Conservation (phyloP, 75 land plant genomes). For the Chamaecyparis obtusa region DNA sequence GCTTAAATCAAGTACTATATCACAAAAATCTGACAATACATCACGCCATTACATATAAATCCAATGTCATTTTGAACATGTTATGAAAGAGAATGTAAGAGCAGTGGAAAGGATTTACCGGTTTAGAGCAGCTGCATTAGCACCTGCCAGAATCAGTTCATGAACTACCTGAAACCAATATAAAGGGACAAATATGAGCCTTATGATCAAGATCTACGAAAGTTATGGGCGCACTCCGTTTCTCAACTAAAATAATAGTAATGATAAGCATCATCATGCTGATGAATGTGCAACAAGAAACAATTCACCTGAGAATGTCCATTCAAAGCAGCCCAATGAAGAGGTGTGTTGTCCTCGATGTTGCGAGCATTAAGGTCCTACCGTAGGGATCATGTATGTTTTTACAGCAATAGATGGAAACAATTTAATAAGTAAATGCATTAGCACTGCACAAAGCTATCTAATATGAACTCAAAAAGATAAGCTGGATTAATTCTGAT, state of each 20-base stretch:
- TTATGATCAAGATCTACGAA: neutral
- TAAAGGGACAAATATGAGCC: neutral
- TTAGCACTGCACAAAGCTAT: neutral
- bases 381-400: conserved; percentile 2
- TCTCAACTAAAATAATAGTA: neutral
- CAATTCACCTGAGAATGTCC: conserved; percentile 76
- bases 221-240: neutral
- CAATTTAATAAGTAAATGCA: neutral
- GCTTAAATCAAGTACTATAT: neutral
- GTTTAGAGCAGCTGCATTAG: conserved; percentile 61
- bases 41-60: conserved; percentile 1
- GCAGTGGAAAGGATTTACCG: conserved; percentile 33
- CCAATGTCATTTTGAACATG: neutral
- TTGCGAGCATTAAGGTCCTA: conserved; percentile 84
- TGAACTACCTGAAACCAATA: conserved; percentile 57
- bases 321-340: conserved; percentile 94
- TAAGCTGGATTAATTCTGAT: neutral
- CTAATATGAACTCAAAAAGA: neutral
- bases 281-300: neutral
- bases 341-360: conserved; percentile 87
- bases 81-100: neutral
- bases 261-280: conserved; percentile 4
- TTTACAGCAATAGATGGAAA: neutral
- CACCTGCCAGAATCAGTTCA: conserved; percentile 63
- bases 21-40: neutral